phyloP scores from a whole-genome alignment of 352 stramenopile species.

The Globisporangium lucens region DNA sequence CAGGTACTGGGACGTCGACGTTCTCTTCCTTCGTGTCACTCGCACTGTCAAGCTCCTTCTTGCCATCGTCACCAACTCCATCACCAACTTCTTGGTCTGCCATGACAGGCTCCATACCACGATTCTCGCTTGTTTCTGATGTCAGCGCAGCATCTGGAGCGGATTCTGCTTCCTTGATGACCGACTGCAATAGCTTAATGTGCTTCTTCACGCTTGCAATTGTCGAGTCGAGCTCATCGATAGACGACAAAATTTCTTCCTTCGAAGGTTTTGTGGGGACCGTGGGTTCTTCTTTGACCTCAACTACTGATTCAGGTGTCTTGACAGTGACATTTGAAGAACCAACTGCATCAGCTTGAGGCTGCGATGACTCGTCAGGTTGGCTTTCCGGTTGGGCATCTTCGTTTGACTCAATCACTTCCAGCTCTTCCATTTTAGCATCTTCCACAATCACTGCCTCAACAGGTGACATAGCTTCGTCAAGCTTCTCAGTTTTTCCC shows the following conservation, averaged over 20 bases:
- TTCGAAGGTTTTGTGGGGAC: conserved; percentile 45
- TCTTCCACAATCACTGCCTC: conserved; percentile 3
- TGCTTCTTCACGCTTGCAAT: conserved; percentile 74
- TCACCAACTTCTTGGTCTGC: not conserved
- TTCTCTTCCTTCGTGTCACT: not conserved
- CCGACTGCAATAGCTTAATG: conserved; percentile 48
- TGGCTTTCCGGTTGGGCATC: not conserved
- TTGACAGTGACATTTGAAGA: not conserved
- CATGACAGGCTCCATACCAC: not conserved
- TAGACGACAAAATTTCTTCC: conserved; percentile 75
- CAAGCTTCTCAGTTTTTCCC: not conserved
- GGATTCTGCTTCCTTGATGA: conserved; percentile 38
- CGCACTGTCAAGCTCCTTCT: not conserved
- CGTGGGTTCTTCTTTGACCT: conserved; percentile 12
- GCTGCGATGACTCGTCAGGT: not conserved
- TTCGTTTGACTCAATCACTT: not conserved
- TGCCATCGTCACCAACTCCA: not conserved
- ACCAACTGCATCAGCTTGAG: not conserved
- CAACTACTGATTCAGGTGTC: not conserved
- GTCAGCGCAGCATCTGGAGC: not conserved
- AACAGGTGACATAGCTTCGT: not conserved
- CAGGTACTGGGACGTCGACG: not conserved
- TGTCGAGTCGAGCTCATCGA: conserved; percentile 68
- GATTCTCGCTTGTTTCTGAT: not conserved
- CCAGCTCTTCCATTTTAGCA: conserved; percentile 9